Conservation (phyloP, 2,329 filamentous ascomycete species). For the Chaetomium sp. region DNA sequence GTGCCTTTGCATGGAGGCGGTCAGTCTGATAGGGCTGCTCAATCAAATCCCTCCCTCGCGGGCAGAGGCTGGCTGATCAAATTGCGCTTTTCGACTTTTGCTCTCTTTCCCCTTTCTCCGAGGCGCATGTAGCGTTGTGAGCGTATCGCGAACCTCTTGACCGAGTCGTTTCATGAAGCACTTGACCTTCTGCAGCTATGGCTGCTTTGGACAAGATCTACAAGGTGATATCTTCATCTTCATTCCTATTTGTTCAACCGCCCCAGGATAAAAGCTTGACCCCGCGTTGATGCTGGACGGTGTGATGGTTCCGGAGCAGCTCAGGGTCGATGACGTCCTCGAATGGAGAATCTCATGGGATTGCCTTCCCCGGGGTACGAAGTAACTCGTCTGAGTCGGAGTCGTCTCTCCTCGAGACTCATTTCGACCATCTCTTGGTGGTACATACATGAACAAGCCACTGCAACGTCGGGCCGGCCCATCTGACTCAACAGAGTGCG, state of each 20-base stretch:
- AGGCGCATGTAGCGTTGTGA: background rate
- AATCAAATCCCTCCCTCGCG: background rate
- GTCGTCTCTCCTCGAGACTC: background rate
- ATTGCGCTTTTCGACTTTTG: background rate
- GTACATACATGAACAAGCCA: background rate
- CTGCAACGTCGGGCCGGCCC: slow-evolving; percentile 4
- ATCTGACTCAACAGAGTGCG: background rate
- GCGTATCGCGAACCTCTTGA: background rate
- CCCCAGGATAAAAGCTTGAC: background rate
- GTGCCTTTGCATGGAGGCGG: background rate
- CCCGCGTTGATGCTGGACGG: background rate
- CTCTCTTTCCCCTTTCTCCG: background rate
- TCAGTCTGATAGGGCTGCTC: background rate
- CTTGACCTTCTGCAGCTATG: background rate
- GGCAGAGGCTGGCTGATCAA: slow-evolving; percentile 1
- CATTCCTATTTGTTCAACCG: background rate
- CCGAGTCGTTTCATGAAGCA: background rate
- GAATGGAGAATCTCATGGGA: background rate
- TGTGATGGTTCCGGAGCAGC: background rate
- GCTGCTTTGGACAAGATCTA: slow-evolving; percentile 4
- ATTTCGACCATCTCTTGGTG: background rate
- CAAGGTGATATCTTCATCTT: background rate
- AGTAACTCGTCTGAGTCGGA: background rate
- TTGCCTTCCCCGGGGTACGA: background rate
- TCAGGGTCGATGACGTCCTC: background rate